Conservation (phyloP, 306 rosid genomes). For the Trifolium subterraneum region DNA sequence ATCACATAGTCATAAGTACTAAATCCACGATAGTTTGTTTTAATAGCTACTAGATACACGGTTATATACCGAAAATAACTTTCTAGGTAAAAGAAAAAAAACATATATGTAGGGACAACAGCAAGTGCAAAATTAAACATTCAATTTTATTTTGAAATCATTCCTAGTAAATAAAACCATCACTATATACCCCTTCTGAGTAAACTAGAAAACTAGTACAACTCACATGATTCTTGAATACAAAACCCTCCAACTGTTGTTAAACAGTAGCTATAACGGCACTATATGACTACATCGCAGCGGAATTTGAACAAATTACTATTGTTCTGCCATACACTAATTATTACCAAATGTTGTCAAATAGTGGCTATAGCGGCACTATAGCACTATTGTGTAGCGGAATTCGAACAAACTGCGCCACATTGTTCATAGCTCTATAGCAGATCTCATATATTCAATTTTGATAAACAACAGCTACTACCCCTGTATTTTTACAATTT, state of each 20-base stretch:
- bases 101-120: background rate
- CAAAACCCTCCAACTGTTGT: background rate
- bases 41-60: background rate
- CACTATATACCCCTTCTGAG: background rate
- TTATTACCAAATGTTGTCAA: background rate
- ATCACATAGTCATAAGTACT: background rate
- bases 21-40: background rate
- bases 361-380: background rate
- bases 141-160: constrained; percentile 2
- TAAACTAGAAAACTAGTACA: background rate
- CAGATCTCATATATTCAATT: background rate
- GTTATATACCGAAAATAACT: background rate
- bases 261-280: too few relatives aligned
- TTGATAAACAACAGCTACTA: background rate
- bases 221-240: background rate
- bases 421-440: background rate
- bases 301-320: background rate
- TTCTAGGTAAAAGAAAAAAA: constrained; percentile 8
- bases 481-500: background rate
- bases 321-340: background rate
- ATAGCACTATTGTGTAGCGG: background rate
- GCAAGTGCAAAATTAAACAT: constrained; percentile 9
- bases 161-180: background rate
- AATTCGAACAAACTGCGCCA: background rate
- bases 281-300: background rate